These are phyloP conservation scores for Coemansia reversa DNA, from an alignment of 192 early-diverging fungal genomes.

Conservation along the genomic window DNA sequence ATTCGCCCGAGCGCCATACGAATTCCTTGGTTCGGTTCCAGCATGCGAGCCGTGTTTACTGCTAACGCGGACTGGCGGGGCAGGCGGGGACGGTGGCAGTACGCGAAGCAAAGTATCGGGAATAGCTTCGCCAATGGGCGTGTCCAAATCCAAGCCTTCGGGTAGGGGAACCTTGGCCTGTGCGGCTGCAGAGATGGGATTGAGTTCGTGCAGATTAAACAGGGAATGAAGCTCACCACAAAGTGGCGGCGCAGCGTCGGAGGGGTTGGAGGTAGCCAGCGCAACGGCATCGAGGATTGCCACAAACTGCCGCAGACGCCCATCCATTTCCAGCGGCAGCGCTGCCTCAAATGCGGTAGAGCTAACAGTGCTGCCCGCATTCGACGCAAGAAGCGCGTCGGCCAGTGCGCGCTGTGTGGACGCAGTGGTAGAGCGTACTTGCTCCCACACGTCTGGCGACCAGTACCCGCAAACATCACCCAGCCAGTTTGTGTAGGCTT, in stretches of 20 bases:
- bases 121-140: conserved; percentile 74
- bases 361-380: background rate
- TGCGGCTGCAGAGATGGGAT: conserved; percentile 86
- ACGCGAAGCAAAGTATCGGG: conserved; percentile 60
- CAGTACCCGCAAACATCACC: conserved; percentile 43
- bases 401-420: conserved; percentile 29
- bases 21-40: conserved; percentile 37
- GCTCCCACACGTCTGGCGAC: conserved; percentile 44
- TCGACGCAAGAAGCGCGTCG: conserved; percentile 1
- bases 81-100: conserved; percentile 44
- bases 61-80: conserved; percentile 18
- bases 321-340: conserved; percentile 75
- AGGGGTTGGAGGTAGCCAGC: conserved; percentile 33
- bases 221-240: conserved; percentile 61
- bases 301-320: conserved; percentile 28
- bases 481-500: conserved; percentile 52
- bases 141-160: conserved; percentile 80
- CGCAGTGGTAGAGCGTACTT: conserved; percentile 26
- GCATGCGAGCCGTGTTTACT: conserved; percentile 23
- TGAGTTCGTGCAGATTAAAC: conserved; percentile 82
- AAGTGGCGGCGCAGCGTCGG: conserved; percentile 51
- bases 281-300: conserved; percentile 38
- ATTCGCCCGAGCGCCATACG: conserved; percentile 7
- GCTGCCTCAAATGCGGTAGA: conserved; percentile 39
- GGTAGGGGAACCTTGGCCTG: conserved; percentile 89